These are phyloP conservation scores for Neurospora intermedia DNA, from an alignment of 495 filamentous ascomycete genomes.

Conservation along the genomic window DNA sequence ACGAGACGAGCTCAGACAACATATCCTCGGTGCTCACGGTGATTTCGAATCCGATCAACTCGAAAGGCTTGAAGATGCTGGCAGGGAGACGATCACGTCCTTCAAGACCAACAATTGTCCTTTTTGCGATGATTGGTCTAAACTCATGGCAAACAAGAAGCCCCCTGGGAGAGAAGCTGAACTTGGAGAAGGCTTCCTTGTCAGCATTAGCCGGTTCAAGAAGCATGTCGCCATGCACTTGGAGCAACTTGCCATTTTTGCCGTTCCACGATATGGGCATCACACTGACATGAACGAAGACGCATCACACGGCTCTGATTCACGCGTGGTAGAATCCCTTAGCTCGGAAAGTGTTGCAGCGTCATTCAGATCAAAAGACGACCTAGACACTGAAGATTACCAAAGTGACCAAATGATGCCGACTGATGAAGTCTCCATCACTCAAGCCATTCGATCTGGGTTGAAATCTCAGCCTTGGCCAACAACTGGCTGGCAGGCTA, in stretches of 20 bases:
- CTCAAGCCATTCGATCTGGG: no score
- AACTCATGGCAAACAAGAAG: background rate
- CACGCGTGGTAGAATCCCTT: background rate
- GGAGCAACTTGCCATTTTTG: slow-evolving; percentile 12
- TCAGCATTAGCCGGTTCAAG: slow-evolving; percentile 6
- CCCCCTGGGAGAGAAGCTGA: accelerated
- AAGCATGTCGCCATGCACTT: slow-evolving; percentile 10
- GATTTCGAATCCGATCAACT: background rate
- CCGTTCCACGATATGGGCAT: background rate
- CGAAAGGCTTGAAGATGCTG: background rate
- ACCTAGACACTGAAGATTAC: background rate
- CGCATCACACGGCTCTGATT: background rate
- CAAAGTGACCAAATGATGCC: background rate
- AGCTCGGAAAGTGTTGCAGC: background rate
- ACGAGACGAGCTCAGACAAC: background rate
- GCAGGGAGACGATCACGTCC: background rate
- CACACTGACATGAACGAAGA: background rate
- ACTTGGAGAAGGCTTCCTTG: background rate
- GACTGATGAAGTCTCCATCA: no score
- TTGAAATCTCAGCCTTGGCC: no score
- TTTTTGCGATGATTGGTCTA: slow-evolving; percentile 7
- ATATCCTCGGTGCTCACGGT: background rate
- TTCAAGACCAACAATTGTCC: slow-evolving; percentile 3
- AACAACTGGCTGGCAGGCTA: no score
- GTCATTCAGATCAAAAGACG: background rate